Evolutionary conservation across 805 yeast genomes (phyloP), one percentile per base, ranked within the genome.

Genomic region (Suhomyces sp.): DNA sequence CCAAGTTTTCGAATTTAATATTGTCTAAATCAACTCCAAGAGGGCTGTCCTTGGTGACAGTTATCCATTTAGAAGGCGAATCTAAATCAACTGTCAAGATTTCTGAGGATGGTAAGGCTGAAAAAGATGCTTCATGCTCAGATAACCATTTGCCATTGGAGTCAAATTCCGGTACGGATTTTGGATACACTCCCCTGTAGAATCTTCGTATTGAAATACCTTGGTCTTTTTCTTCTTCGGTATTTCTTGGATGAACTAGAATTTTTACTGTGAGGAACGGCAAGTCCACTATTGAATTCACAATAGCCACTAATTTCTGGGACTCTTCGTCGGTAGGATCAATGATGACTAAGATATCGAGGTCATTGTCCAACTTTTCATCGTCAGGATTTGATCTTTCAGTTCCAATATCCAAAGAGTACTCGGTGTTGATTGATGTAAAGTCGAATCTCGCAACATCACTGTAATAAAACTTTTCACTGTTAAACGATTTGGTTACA

Each of bases 321-420:
- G 96, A 80, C 13, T 71, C 60, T 58, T 87, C 92, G 54, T 81
- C 80, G 1, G 84, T 67, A 1, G 98, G 97, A 64, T 94, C 91
- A 40, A 89, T 61, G 1, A 88, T 68, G 0, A 88, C 71, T 4
- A 81, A 67, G 4, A 91, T 61, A 55, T 87, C 87, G 19, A 90
- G 64, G 15, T 69, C 66, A 31, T 79, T 74, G 2, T 63, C 52
- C 45, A 41, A 41, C 8, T 41, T 41, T 17, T 24, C 6, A 41
- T 3, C 27, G 10, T 33, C 4, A 3, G 12, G 35, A 7, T 56
- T 58, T 5, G 12, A 22, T 0, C 58, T 54, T 1, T 57, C 57
- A 6, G 59, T 63, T 44, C 53, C 60, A 10, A 72, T 51, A 35
- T 60, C 65, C 31, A 73, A 54, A 1, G 73, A 57, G 52, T 71